Evolutionary conservation across 371 early-diverging fungal genomes (phyloP).

Genomic region (Rhizomucor pusillus): DNA sequence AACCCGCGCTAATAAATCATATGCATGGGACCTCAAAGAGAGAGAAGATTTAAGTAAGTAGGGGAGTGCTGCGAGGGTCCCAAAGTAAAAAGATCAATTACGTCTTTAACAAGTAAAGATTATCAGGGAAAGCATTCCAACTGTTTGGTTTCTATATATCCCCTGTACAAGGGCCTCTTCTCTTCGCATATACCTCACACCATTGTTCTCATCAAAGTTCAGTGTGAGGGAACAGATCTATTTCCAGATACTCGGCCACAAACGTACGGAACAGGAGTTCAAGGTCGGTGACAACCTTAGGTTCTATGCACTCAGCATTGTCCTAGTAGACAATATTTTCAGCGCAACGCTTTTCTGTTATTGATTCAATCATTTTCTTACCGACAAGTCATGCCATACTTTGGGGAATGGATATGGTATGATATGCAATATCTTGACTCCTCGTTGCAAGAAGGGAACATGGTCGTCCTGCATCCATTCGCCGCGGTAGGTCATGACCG

Average conservation of each 20-base stretch:
- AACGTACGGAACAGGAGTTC: slow-evolving; percentile 50
- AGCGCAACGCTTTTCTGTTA: background rate
- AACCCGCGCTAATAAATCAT: too few species aligned
- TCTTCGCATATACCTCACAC: background rate
- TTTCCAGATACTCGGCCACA: slow-evolving; percentile 54
- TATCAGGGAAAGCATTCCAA: too few species aligned
- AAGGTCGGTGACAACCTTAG: slow-evolving; percentile 35
- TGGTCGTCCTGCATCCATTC: slow-evolving; percentile 87
- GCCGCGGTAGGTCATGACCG: slow-evolving; percentile 28
- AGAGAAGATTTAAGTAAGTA: background rate
- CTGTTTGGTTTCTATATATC: too few species aligned
- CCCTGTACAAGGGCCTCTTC: too few species aligned
- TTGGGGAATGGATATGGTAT: slow-evolving; percentile 90
- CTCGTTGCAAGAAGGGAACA: slow-evolving; percentile 77
- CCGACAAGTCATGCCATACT: slow-evolving; percentile 84
- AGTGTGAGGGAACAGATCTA: slow-evolving; percentile 15
- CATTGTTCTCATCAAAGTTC: slow-evolving; percentile 4
- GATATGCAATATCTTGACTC: slow-evolving; percentile 85
- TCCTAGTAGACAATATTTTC: slow-evolving; percentile 9
- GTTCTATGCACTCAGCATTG: slow-evolving; percentile 37
- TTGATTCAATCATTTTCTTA: slow-evolving; percentile 28
- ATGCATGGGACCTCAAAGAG: background rate
- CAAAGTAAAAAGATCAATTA: too few species aligned
- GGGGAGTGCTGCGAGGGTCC: background rate
- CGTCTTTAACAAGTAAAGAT: too few species aligned